Percentiles rank a stretch among this genome's conserved stretches.
Evolutionary conservation across 371 early-diverging fungal species (phyloP).

Genomic region (Mucor lusitanicus): DNA sequence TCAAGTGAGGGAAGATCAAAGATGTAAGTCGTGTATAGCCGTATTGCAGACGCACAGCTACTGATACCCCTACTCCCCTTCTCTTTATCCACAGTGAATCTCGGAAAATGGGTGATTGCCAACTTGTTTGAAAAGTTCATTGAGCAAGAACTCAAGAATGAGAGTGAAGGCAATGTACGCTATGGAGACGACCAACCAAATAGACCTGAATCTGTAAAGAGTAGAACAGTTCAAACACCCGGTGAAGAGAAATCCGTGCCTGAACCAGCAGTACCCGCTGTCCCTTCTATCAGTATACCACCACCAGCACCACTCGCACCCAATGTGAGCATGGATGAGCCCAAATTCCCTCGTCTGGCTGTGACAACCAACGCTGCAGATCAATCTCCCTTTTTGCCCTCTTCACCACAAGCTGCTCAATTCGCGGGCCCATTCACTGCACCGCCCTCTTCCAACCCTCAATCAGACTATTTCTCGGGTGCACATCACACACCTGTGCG

Average conservation of each 20-base stretch:
- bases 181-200: slow-evolving; percentile 11
- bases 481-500: slow-evolving; percentile 33
- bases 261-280: slow-evolving; percentile 3
- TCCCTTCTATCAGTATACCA: slow-evolving; percentile 13
- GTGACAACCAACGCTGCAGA: slow-evolving; percentile 28
- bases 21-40: slow-evolving; percentile 50
- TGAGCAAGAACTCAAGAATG: slow-evolving; percentile 34
- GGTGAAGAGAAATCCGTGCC: neutral
- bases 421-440: slow-evolving; percentile 48
- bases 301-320: neutral
- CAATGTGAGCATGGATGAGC: slow-evolving; percentile 3
- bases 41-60: no score
- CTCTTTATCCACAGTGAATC: slow-evolving; percentile 55
- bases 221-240: slow-evolving; percentile 5
- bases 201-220: slow-evolving; percentile 19
- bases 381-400: slow-evolving; percentile 22
- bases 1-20: slow-evolving; percentile 67
- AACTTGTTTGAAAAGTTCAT: slow-evolving; percentile 67
- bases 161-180: slow-evolving; percentile 13
- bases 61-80: neutral
- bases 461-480: slow-evolving; percentile 51
- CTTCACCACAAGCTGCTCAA: slow-evolving; percentile 16
- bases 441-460: slow-evolving; percentile 35
- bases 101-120: slow-evolving; percentile 85
- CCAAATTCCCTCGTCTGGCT: slow-evolving; percentile 28